Base-by-base conservation (phyloP, 2,329 filamentous ascomycete genomes). In the Penicillium polonicum region DNA sequence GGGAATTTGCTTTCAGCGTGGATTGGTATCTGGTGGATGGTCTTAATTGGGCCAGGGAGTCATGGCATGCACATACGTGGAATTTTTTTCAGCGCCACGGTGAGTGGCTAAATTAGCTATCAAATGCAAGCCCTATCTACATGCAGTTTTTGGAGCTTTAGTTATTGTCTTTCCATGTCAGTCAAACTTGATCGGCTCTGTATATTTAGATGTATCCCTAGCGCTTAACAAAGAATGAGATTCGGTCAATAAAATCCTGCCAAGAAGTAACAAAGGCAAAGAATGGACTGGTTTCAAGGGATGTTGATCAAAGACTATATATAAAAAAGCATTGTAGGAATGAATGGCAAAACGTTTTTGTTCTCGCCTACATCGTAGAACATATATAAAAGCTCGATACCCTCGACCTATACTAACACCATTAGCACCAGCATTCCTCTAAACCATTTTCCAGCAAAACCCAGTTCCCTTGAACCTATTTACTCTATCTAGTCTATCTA, bases 31-130 rank as follows among this genome's bases (percentile, higher is more conserved):
- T 31, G 52, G 43, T 44, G 31, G 31, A 33, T 33, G 52, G 52
- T 50, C 52, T 27, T 36, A 36, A 29, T 43, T 50, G n/a, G 38
- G 9, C 45, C 52, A 42, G n/a, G 52, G 45, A 50, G 52, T 58
- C 66, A 70, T 54, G 62, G 58, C 25, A 56, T 56, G 44, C 52
- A 56, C 36, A 49, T 57, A 59, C 31, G 31, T 33, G 31, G 31
- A 33, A 13, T 33, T 33, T 15, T 1, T 15, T 33, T 33, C 31
- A 33, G 31, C 31, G 31, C 31, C 31, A 33, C 31, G 31, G 31
- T 33, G 31, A 15, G 12, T 33, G 31, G 31, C 31, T 33, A 33
- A 33, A 33, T 33, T 33, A 33, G 31, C 31, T 33, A 33, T 33
- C 31, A 33, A 33, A 33, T 33, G 31, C 31, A 33, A 33, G 31